Base-by-base conservation (phyloP, 1,139 yeast genomes). In the Yamadazyma friedrichii region DNA sequence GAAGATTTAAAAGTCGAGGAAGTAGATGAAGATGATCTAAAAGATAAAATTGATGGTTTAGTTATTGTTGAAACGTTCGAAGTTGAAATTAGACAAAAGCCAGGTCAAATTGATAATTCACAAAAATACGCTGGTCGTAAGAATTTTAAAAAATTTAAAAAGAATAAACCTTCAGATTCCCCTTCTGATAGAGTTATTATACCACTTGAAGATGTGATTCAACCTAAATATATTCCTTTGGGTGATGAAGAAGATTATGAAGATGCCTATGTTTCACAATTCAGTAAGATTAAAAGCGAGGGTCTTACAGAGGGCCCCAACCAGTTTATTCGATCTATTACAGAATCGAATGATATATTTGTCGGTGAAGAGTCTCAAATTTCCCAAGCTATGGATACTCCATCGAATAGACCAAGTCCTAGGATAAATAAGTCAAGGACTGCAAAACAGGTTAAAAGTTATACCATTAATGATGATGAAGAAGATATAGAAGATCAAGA, bases 31-130 rank as follows among this genome's bases (percentile, higher is more conserved):
- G 35, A 38, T 8, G 35, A 38, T 3, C 35, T 49, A 3, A 46
- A 39, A 2, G 45, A 47, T 28, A 42, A 52, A 36, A 38, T 57
- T 28, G 45, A 57, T 29, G 46, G 65, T 35, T 51, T 68, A 30
- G 67, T 70, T 1, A 63, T 67, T 4, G 70, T 70, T 2, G 75
- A 70, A 45, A 57, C 59, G 6, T 59, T 65, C 3, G 65, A 62
- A 15, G 44, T 68, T 2, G 42, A 44, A 11, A 25, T 55, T 9
- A 49, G 61, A 31, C 38, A 33, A 25, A 35, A 29, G 15, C 35
- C 40, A 15, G 22, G 16, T 33, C 12, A 20, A 43, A 15, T 33
- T 11, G 42, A 34, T 2, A 41, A 38, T 13, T 17, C 42, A 37
- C 4, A 36, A 42, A 35, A 29, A 4, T 58, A 57, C 39, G 35